Conservation (phyloP, 208 protist species). For the Leishmania arabica region DNA sequence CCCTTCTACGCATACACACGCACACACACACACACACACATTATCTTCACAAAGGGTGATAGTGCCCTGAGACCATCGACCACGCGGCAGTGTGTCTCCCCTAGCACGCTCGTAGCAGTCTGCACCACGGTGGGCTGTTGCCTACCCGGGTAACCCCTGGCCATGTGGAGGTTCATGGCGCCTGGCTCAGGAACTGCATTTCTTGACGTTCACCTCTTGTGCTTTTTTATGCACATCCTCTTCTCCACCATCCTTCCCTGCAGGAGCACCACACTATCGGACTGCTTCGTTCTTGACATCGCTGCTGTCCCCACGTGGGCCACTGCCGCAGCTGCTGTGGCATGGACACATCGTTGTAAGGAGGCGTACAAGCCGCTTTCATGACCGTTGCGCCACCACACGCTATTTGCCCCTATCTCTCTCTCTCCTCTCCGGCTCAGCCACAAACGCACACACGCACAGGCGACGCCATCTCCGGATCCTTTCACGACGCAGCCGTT, state of each 20-base stretch:
- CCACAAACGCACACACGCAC: background rate
- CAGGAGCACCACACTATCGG: background rate
- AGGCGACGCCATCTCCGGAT: background rate
- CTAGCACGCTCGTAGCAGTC: background rate
- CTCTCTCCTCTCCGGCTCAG: background rate
- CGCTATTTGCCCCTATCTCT: background rate
- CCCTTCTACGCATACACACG: background rate
- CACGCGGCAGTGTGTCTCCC: background rate
- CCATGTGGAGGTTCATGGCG: background rate
- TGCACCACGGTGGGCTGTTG: background rate
- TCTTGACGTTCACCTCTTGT: background rate
- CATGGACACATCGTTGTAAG: background rate
- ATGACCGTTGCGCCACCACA: background rate
- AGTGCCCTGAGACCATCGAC: background rate
- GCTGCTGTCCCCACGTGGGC: background rate
- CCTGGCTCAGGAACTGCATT: background rate
- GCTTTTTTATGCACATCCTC: background rate
- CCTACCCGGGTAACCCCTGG: background rate
- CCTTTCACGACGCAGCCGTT: background rate
- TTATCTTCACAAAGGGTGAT: background rate
- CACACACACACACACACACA: no score
- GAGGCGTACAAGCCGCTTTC: background rate
- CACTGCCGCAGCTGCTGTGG: background rate
- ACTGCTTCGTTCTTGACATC: background rate
- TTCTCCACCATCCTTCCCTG: background rate